Conservation (phyloP, 768 basidiomycete species). For the Tricholoma saponaceum region DNA sequence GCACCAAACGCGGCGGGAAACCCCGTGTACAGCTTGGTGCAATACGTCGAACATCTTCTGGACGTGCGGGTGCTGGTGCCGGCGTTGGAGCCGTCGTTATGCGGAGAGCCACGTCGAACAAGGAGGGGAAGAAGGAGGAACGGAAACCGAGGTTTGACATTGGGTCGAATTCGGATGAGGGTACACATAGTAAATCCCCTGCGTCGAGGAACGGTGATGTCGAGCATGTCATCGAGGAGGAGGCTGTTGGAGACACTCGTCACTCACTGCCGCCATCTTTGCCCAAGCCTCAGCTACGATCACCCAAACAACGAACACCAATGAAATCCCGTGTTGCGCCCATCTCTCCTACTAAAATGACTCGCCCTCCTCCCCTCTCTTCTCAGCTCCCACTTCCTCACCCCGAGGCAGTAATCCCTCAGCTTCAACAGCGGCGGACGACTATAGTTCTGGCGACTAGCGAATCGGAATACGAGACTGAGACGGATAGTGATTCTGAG, state of each 20-base stretch:
- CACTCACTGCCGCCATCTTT: constrained; percentile 10
- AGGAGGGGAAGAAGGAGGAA: background rate
- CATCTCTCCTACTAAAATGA: too few relatives aligned
- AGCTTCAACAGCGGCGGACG: constrained; percentile 27
- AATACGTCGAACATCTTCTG: background rate
- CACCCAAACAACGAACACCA: too few relatives aligned
- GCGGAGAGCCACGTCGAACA: background rate
- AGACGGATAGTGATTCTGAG: constrained; percentile 21
- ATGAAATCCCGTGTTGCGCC: too few relatives aligned
- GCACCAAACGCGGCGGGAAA: background rate
- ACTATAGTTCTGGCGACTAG: constrained; percentile 52
- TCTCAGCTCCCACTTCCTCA: constrained; percentile 12
- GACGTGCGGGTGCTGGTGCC: background rate
- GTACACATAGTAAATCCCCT: too few relatives aligned
- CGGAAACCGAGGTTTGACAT: constrained; percentile 31
- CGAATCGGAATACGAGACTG: constrained; percentile 54
- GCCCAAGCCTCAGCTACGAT: too few relatives aligned
- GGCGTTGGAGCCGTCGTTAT: background rate
- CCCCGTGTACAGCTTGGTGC: background rate
- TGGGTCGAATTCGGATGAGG: constrained; percentile 46
- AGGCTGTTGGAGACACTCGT: too few relatives aligned
- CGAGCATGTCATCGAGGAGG: background rate
- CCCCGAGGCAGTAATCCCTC: constrained; percentile 14
- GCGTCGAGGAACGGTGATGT: constrained; percentile 14
- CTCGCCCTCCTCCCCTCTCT: too few relatives aligned